A percentile compares a stretch with the other conserved stretches of the same genome.
phyloP scores from a whole-genome alignment of 495 filamentous ascomycete species.

The Aspergillus funiculosus region DNA sequence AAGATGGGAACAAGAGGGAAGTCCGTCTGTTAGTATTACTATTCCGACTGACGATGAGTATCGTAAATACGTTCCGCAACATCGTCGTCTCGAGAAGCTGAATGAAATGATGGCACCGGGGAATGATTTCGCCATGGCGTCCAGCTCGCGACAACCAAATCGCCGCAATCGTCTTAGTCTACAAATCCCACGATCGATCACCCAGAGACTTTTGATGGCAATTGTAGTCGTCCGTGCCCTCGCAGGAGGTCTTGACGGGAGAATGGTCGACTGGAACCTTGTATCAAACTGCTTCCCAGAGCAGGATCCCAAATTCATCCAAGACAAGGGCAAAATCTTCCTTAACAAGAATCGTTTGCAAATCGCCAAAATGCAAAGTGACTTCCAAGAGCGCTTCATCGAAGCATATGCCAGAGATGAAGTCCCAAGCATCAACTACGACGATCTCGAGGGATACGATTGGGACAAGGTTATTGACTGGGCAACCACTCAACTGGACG shows the following conservation, averaged over 20 bases:
- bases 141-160: conserved; percentile 3
- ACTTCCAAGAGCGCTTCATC: conserved; percentile 72
- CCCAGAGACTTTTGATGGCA: conserved; percentile 53
- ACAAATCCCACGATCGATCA: conserved; percentile 22
- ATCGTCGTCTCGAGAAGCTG: conserved; percentile 29
- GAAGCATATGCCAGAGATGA: conserved; percentile 66
- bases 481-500: conserved; percentile 50
- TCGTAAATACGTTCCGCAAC: too few relatives aligned
- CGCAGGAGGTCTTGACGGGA: conserved; percentile 62
- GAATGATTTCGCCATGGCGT: not conserved
- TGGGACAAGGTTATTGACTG: conserved; percentile 73
- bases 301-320: conserved; percentile 51
- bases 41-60: too few relatives aligned
- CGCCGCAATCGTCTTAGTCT: conserved; percentile 24
- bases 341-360: conserved; percentile 53
- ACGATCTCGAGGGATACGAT: conserved; percentile 65
- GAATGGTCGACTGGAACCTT: conserved; percentile 66
- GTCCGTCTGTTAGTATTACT: not conserved
- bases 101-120: conserved; percentile 20
- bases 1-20: not conserved
- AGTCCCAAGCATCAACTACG: conserved; percentile 65
- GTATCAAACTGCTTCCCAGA: conserved; percentile 60
- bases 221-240: conserved; percentile 68
- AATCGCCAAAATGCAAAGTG: conserved; percentile 62
- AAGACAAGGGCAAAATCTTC: conserved; percentile 54